These are phyloP conservation scores for Wickerhamomyces chaumierensis DNA, from an alignment of 805 yeast species.

Conservation along the genomic window DNA sequence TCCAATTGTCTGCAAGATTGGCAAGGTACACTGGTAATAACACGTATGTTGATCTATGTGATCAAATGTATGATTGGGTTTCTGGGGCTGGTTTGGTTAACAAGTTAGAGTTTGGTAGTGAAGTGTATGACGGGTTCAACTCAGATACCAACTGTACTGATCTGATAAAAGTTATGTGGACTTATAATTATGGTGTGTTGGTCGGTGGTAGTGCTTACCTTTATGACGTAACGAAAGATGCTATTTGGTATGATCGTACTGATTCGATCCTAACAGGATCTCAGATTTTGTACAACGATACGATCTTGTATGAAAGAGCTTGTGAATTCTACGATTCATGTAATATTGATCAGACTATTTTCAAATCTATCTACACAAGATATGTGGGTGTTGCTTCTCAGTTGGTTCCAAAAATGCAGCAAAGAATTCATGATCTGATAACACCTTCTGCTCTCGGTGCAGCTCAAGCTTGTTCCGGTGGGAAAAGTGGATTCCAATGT, in stretches of 20 bases:
- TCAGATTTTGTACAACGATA: constrained; percentile 25
- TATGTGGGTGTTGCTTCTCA: constrained; percentile 63
- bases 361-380: constrained; percentile 74
- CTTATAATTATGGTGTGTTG: constrained; percentile 73
- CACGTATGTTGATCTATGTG: constrained; percentile 40
- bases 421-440: constrained; percentile 21
- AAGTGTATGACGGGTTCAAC: constrained; percentile 67
- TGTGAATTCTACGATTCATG: constrained; percentile 60
- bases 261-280: constrained; percentile 14
- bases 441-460: constrained; percentile 57
- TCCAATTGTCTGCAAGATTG: constrained; percentile 52
- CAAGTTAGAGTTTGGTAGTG: constrained; percentile 19
- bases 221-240: constrained; percentile 55
- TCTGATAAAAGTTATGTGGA: constrained; percentile 53
- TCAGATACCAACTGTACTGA: constrained; percentile 49
- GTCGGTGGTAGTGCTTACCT: constrained; percentile 66
- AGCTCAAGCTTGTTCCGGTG: constrained; percentile 79
- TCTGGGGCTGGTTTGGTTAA: constrained; percentile 34
- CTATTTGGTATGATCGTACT: constrained; percentile 34
- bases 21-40: constrained; percentile 45
- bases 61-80: constrained; percentile 50
- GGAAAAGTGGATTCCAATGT: constrained; percentile 76
- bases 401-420: constrained; percentile 41
- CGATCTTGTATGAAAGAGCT: constrained; percentile 71
- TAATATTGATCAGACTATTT: constrained; percentile 79